Evolutionary conservation across 768 basidiomycete genomes (phyloP).

Genomic region (Suillus spraguei): DNA sequence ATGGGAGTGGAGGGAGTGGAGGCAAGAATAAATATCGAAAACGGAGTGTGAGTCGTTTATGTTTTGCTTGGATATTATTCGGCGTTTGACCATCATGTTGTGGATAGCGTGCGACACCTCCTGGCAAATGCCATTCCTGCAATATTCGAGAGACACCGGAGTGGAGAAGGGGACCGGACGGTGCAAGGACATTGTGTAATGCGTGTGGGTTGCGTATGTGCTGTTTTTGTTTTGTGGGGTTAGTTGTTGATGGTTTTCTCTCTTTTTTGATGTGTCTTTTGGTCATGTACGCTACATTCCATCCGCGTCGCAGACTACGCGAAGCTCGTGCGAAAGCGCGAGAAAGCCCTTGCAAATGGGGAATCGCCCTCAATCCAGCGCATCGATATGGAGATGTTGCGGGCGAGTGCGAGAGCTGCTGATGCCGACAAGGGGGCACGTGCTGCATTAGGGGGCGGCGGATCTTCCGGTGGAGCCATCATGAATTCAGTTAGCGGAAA

Average conservation of each 20-base stretch:
- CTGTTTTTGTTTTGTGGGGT: not conserved
- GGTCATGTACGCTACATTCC: not conserved
- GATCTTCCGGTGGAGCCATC: constrained; percentile 12
- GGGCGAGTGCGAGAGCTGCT: constrained; percentile 68
- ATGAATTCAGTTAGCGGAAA: constrained; percentile 21
- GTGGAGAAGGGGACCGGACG: constrained; percentile 84
- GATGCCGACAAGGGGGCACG: constrained; percentile 38
- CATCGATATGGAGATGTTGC: constrained; percentile 77
- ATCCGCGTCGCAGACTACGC: constrained; percentile 62
- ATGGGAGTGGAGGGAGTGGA: constrained; percentile 32
- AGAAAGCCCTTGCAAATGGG: constrained; percentile 60
- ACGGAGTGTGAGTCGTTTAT: constrained; percentile 66
- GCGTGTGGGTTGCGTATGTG: constrained; percentile 83
- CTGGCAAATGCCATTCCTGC: constrained; percentile 86
- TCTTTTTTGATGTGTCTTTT: constrained; percentile 3
- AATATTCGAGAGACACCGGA: constrained; percentile 89
- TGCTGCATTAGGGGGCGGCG: constrained; percentile 30
- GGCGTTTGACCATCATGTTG: constrained; percentile 24
- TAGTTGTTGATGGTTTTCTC: not conserved
- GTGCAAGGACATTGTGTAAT: constrained; percentile 82
- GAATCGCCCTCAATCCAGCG: constrained; percentile 43
- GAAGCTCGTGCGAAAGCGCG: constrained; percentile 78
- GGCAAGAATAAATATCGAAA: constrained; percentile 82
- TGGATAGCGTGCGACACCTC: constrained; percentile 76
- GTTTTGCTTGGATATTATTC: constrained; percentile 13